Conservation (phyloP, 2,329 filamentous ascomycete genomes). For the Chaetomium sp. region DNA sequence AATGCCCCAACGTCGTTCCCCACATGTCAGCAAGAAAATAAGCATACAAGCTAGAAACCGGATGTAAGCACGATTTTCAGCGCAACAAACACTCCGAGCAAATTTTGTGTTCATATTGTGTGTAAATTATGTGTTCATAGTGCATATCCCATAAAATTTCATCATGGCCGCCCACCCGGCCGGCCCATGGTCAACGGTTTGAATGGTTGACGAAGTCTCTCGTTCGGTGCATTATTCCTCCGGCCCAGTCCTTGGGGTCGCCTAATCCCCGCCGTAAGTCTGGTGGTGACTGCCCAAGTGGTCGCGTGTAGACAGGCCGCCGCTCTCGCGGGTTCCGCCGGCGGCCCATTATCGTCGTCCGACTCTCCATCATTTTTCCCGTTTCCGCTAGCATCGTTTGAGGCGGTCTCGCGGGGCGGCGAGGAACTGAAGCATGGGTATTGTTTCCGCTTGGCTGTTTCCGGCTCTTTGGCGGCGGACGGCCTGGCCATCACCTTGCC, state of each 20-base stretch:
- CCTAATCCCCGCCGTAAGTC: conserved; percentile 32
- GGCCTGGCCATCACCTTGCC: conserved; percentile 33
- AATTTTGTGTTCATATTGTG: too few relatives aligned
- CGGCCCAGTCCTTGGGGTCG: conserved; percentile 38
- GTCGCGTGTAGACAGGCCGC: conserved; percentile 47
- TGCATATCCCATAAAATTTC: background rate
- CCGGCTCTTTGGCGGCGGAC: conserved; percentile 21
- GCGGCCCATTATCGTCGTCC: conserved; percentile 25
- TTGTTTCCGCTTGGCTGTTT: conserved; percentile 31
- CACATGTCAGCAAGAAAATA: too few relatives aligned
- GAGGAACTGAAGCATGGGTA: conserved; percentile 57
- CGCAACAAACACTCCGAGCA: too few relatives aligned
- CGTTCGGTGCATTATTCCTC: conserved; percentile 42
- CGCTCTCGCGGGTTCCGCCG: conserved; percentile 32
- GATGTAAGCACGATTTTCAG: too few relatives aligned
- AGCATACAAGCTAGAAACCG: too few relatives aligned
- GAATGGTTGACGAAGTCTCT: conserved; percentile 48
- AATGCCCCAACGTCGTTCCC: too few relatives aligned
- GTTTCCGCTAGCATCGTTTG: conserved; percentile 8
- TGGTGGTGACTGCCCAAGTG: conserved; percentile 37
- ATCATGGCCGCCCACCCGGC: conserved; percentile 12
- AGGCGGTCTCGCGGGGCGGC: conserved; percentile 29
- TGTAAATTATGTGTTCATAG: background rate
- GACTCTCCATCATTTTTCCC: conserved; percentile 21
- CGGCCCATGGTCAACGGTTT: conserved; percentile 49